Evolutionary conservation across 2,329 filamentous ascomycete genomes (phyloP), one percentile per base, ranked within the genome.

Genomic region (Pestalotiopsis sp.): DNA sequence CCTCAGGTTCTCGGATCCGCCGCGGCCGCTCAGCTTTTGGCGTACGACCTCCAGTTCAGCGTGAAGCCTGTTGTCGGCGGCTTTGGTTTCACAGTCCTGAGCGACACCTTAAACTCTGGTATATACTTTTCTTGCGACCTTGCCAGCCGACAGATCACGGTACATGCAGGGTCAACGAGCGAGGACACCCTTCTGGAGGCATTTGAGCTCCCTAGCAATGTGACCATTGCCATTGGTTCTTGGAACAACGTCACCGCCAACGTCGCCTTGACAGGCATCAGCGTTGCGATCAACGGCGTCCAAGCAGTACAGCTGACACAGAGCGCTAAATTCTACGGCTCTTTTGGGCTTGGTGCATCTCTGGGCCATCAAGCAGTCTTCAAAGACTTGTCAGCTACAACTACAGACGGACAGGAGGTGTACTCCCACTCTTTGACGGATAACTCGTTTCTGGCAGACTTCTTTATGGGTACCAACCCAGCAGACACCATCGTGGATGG

Each of bases 381-480:
- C 68, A 71, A 67, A 7, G 71, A 78, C 39, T 66, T 77, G 2
- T 58, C 66, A 9, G 68, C 66, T 45, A 63, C 55, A 0, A 67
- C 55, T 4, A 41, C 62, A 23, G 58, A 67, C 0, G 72, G 72
- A 14, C 63, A 70, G 1, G 12, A 66, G 17, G 72, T 75, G 2
- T 79, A 78, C 65, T 69, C 70, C 4, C 71, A 73, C 6, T 60
- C 72, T 4, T 69, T 80, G 27, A 80, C 71, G 0, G 72, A 79
- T n/a, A 66, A 63, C 2, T 67, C 69, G 3, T 76, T 76, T 58
- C 69, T 81, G 23, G 5, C 71, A 4, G 77, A 81, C 67, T 81
- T 81, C 64, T 71, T 80, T 6, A 74, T 80, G 60, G 79, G 79
- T 6, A 72, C 74, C 12, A 81, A 81, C 66, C 78, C 78, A 3